Percentiles rank a stretch among this genome's conserved stretches.
Conservation (phyloP, 225 moss, liverwort and hornwort genomes). For the Pseudoscleropodium purum region DNA sequence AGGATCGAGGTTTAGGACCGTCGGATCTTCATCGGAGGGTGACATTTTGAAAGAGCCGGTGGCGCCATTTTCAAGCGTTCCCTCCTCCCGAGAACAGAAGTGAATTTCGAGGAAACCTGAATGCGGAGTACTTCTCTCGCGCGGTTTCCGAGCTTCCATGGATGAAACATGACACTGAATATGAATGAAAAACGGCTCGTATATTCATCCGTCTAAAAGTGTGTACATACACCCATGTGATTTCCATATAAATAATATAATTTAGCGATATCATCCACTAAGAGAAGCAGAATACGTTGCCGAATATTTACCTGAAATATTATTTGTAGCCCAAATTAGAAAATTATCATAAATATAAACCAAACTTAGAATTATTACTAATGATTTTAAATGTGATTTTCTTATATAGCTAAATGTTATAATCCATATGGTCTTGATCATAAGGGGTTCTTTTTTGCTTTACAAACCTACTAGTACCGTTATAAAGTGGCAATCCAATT, state of each 20-base stretch:
- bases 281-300: accelerated
- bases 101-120: background rate
- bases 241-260: background rate
- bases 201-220: background rate
- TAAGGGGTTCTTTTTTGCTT: background rate
- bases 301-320: background rate
- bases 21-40: conserved; percentile 10
- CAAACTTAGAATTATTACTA: background rate
- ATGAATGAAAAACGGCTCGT: background rate
- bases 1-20: background rate
- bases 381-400: background rate
- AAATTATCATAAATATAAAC: background rate
- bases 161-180: background rate
- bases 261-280: background rate
- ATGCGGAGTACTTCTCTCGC: too few relatives aligned
- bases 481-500: background rate
- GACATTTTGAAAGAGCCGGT: background rate
- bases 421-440: accelerated
- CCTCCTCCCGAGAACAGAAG: background rate
- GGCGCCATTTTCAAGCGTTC: background rate
- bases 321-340: background rate
- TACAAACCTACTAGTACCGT: accelerated
- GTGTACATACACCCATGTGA: background rate
- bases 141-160: background rate
- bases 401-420: background rate